Percentiles rank a stretch among this genome's conserved stretches.
These are phyloP conservation scores for Solanum chmielewskii DNA, from an alignment of 257 asterid genomes.

Conservation along the genomic window DNA sequence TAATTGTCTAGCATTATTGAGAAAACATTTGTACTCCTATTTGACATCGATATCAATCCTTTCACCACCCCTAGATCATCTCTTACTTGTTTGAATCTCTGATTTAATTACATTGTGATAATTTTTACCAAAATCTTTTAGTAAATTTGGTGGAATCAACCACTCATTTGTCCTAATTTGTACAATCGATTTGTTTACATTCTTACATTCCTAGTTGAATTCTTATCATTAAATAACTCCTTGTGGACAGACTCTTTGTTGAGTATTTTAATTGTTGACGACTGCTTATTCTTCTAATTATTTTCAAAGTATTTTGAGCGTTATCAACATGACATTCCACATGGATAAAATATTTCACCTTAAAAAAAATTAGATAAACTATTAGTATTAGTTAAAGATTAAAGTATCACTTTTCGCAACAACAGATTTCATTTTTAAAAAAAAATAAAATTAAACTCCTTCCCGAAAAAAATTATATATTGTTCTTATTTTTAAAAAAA, in stretches of 20 bases:
- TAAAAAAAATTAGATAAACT: neutral
- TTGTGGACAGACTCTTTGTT: neutral
- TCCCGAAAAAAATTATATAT: neutral
- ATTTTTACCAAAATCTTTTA: neutral
- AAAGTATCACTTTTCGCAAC: neutral
- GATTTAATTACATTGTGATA: neutral
- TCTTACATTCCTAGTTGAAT: neutral
- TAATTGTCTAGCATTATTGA: neutral
- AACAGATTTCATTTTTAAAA: too few relatives aligned
- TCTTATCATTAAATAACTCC: neutral
- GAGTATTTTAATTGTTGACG: neutral
- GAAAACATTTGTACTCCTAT: neutral
- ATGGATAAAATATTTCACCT: neutral
- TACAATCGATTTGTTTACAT: neutral
- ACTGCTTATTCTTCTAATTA: neutral
- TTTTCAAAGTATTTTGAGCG: neutral
- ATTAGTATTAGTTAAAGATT: neutral
- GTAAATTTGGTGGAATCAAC: neutral
- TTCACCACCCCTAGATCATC: neutral
- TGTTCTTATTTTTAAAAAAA: accelerated
- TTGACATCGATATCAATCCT: neutral
- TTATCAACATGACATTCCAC: neutral
- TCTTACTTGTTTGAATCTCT: neutral
- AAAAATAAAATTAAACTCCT: too few relatives aligned
- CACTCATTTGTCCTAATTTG: neutral